phyloP scores from a whole-genome alignment of 108 stramenopile genomes.

The Skeletonema grethae region DNA sequence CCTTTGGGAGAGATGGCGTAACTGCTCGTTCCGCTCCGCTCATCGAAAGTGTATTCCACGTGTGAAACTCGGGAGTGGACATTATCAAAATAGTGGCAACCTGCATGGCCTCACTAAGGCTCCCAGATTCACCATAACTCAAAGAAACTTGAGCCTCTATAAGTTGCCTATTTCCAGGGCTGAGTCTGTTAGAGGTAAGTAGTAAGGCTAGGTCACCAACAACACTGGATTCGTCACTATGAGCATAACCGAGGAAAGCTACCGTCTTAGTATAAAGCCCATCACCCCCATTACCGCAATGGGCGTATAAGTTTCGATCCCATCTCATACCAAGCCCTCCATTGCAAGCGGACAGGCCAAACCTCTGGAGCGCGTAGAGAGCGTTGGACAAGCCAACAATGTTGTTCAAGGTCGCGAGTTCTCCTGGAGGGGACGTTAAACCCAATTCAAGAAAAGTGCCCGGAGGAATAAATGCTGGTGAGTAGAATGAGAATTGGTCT shows the following conservation, averaged over 20 bases:
- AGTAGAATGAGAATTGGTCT: slow-evolving; percentile 41
- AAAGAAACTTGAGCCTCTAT: slow-evolving; percentile 7
- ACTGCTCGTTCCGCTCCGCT: neutral
- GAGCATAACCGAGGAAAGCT: slow-evolving; percentile 16
- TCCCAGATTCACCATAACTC: neutral
- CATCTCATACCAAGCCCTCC: neutral
- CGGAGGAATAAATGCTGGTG: slow-evolving; percentile 21
- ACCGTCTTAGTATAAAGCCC: neutral
- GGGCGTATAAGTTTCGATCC: neutral
- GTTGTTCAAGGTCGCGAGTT: slow-evolving; percentile 19
- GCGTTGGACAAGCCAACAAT: slow-evolving; percentile 32
- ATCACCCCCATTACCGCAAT: neutral
- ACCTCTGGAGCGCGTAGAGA: slow-evolving; percentile 16
- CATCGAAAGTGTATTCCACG: slow-evolving; percentile 10
- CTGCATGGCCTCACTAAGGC: slow-evolving; percentile 4
- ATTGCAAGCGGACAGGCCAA: slow-evolving; percentile 24
- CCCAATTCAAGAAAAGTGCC: slow-evolving; percentile 21
- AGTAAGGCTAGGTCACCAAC: slow-evolving; percentile 56
- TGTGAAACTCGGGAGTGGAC: slow-evolving; percentile 24
- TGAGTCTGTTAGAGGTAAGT: slow-evolving; percentile 55
- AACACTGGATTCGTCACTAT: slow-evolving; percentile 3
- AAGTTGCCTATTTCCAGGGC: neutral
- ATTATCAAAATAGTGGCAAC: slow-evolving; percentile 17
- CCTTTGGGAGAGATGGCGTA: neutral
- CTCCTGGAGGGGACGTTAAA: slow-evolving; percentile 34